Conservation (phyloP, 73 alveolate species). For the Paramecium primaurelia region DNA sequence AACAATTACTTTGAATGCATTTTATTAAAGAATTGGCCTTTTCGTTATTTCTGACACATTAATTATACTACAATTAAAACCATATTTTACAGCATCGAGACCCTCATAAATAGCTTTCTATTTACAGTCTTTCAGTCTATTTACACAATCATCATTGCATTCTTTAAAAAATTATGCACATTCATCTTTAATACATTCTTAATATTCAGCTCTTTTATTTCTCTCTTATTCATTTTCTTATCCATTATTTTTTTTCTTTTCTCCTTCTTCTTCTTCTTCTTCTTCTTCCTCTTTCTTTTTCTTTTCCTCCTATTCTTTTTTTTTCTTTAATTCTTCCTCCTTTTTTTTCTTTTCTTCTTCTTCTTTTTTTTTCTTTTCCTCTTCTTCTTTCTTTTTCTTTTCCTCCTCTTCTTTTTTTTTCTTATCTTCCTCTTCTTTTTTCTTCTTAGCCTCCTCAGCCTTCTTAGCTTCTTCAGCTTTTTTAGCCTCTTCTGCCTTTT, state of each 20-base stretch:
- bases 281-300: too few relatives aligned
- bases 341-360: not conserved
- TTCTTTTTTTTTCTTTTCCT: not conserved
- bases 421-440: not conserved
- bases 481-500: constrained; percentile 11
- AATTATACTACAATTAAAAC: not conserved
- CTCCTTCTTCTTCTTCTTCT: not conserved
- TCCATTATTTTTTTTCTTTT: not conserved
- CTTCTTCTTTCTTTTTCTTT: not conserved
- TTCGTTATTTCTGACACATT: not conserved
- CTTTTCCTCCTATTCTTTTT: not conserved
- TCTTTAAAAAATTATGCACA: not conserved
- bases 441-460: not conserved
- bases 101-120: not conserved
- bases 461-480: not conserved
- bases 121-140: not conserved
- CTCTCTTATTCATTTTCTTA: not conserved
- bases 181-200: not conserved
- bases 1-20: not conserved
- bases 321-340: not conserved
- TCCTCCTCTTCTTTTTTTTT: not conserved
- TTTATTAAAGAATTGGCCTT: not conserved
- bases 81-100: not conserved
- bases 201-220: not conserved
- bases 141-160: not conserved